Evolutionary conservation across 257 asterid species (phyloP).

Genomic region (Nyctanthes arbortristis): DNA sequence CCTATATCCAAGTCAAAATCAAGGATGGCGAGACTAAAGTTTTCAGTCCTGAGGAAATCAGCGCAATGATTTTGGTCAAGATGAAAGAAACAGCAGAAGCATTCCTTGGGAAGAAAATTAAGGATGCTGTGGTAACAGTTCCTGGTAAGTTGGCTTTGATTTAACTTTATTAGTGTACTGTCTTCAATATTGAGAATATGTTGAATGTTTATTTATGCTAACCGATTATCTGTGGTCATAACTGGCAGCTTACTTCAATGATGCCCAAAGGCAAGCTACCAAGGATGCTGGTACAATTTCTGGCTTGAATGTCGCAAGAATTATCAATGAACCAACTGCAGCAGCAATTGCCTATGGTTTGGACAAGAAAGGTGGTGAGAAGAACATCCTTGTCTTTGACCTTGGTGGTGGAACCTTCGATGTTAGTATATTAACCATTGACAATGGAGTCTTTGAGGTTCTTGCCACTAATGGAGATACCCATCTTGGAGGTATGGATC

Average conservation of each 20-base stretch:
- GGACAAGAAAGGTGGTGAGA: conserved; percentile 92
- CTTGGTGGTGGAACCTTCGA: conserved; percentile 99
- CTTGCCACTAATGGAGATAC: conserved; percentile 96
- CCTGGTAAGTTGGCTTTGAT: conserved; percentile 53
- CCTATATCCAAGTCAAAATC: conserved; percentile 80
- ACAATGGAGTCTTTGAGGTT: conserved; percentile 96
- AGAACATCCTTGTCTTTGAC: conserved; percentile 92
- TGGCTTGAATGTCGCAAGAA: conserved; percentile 91
- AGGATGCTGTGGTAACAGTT: conserved; percentile 94
- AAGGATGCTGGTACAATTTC: conserved; percentile 92
- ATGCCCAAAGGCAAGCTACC: conserved; percentile 96
- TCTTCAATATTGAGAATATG: not conserved
- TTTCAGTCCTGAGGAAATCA: conserved; percentile 93
- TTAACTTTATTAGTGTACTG: not conserved
- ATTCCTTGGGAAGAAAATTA: conserved; percentile 84
- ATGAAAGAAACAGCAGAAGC: conserved; percentile 99
- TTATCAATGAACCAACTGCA: conserved; percentile 93
- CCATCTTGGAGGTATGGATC: conserved; percentile 85
- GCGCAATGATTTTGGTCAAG: conserved; percentile 87
- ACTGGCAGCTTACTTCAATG: conserved; percentile 88
- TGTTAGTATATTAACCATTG: conserved; percentile 94
- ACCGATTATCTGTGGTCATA: not conserved
- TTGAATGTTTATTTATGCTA: not conserved
- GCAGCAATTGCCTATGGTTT: conserved; percentile 97
- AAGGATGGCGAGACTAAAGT: conserved; percentile 86